Base-by-base conservation (phyloP, 2,329 filamentous ascomycete species). In the Cytospora paraplurivora region DNA sequence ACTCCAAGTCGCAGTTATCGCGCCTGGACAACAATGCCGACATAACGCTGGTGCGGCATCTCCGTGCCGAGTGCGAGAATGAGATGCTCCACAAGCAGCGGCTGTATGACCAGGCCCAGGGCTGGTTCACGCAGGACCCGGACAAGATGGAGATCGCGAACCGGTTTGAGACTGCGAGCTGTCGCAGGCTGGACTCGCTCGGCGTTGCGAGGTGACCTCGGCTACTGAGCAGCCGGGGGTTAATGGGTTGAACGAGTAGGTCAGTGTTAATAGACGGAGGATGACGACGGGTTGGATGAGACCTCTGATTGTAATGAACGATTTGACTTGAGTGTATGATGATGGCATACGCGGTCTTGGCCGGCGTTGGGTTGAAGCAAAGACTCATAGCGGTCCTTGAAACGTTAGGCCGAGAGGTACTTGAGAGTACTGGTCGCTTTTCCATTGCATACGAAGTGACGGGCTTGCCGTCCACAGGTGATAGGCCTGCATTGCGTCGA, bases 121-220 rank as follows among this genome's bases (percentile, higher is more conserved):
- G 93, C 4, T 97, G 93, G 90, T 92, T 97, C 72, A 93, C 87
- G 75, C 86, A 88, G 62, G 92, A 97, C 71, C 82, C 87, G 59
- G 88, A 88, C 67, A 93, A 92, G 80, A 86, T 96, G 86, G 85
- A 88, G 66, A 76, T 86, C 64, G 93, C 93, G 35, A 76, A 81
- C 38, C 75, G 76, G 19, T 82, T 78, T 66, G 77, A 79, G 66
- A 82, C 81, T 79, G 78, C 78, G 17, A 79, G 79, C 61, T 88
- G 86, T 71, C 75, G 80, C 66, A 77, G 82, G 67, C 73, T 88
- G 66, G 74, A 79, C 52, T 75, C 72, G 37, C 70, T 85, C 63
- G 74, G 75, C n/a, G 61, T 62, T 33, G n/a, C 44, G 17, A 63
- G 52, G 52, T 66, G 56, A 63, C 49, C 7, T 15, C 32, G 41